Evolutionary conservation across 768 basidiomycete genomes (phyloP).

Genomic region (Lyophyllum shimeji): DNA sequence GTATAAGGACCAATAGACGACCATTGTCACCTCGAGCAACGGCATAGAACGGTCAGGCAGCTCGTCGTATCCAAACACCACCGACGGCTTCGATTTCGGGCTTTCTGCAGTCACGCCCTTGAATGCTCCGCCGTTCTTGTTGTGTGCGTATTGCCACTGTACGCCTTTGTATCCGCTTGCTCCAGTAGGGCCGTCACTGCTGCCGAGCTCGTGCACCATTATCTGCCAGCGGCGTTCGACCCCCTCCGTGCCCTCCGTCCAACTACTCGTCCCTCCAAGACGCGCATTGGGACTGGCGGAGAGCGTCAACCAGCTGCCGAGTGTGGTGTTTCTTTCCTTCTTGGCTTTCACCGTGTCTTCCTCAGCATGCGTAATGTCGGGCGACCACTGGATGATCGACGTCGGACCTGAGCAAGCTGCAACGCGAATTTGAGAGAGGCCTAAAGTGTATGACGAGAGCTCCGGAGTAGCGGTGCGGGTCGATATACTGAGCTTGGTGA

Average conservation of each 20-base stretch:
- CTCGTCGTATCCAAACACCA: neutral
- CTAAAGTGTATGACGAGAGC: neutral
- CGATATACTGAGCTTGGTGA: neutral
- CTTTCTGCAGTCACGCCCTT: neutral
- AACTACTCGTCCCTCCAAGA: neutral
- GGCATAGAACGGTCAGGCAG: neutral
- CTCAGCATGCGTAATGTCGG: neutral
- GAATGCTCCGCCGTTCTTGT: neutral
- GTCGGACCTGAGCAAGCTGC: neutral
- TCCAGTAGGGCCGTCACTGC: neutral
- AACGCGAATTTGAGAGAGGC: neutral
- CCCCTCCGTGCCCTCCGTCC: neutral
- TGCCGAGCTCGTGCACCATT: neutral
- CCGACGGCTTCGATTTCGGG: neutral
- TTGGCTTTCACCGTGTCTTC: slow-evolving; percentile 1
- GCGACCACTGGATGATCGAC: neutral
- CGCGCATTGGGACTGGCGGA: neutral
- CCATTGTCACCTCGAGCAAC: neutral
- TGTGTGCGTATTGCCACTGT: neutral
- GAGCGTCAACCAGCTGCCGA: neutral
- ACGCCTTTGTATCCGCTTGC: neutral
- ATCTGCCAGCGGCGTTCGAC: neutral
- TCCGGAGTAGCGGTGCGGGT: neutral
- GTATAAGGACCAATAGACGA: neutral
- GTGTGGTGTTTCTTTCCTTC: neutral